These are phyloP conservation scores for Cladosporium sp. DNA, from an alignment of 2,329 filamentous ascomycete genomes.

Conservation along the genomic window DNA sequence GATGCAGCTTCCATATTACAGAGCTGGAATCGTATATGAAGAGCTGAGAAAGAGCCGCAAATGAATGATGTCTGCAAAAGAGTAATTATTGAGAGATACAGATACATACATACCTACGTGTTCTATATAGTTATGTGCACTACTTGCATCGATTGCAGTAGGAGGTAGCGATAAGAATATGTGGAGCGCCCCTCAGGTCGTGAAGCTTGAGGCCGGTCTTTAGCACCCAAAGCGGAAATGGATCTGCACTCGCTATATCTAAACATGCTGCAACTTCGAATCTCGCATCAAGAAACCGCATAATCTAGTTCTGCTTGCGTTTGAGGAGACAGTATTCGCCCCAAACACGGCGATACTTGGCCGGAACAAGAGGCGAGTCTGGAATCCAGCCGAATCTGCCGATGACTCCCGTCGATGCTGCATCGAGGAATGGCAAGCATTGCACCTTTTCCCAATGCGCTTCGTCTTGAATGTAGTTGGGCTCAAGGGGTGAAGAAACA, in stretches of 20 bases:
- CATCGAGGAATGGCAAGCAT: constrained; percentile 78
- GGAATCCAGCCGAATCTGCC: constrained; percentile 81
- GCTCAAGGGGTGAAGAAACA: constrained; percentile 63
- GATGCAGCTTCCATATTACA: not conserved
- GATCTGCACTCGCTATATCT: not conserved
- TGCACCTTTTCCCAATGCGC: constrained; percentile 73
- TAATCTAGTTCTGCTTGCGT: constrained; percentile 32
- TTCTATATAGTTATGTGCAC: not conserved
- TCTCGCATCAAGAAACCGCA: not conserved
- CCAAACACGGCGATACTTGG: constrained; percentile 70
- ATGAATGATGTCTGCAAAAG: no score
- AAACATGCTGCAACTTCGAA: not conserved
- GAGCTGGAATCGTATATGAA: no score
- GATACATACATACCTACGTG: not conserved
- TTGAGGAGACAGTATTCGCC: constrained; percentile 81
- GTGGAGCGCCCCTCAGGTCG: constrained; percentile 7
- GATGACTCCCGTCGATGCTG: constrained; percentile 65
- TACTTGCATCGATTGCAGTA: constrained; percentile 10
- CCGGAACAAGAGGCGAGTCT: constrained; percentile 63
- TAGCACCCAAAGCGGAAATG: constrained; percentile 6
- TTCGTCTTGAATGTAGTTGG: constrained; percentile 70
- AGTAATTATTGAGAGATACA: no score
- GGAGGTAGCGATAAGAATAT: constrained; percentile 11
- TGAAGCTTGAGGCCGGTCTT: constrained; percentile 8
- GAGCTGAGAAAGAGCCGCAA: no score